These are phyloP conservation scores for Fusarium hostae DNA, from an alignment of 2,329 filamentous ascomycete species.

Conservation along the genomic window DNA sequence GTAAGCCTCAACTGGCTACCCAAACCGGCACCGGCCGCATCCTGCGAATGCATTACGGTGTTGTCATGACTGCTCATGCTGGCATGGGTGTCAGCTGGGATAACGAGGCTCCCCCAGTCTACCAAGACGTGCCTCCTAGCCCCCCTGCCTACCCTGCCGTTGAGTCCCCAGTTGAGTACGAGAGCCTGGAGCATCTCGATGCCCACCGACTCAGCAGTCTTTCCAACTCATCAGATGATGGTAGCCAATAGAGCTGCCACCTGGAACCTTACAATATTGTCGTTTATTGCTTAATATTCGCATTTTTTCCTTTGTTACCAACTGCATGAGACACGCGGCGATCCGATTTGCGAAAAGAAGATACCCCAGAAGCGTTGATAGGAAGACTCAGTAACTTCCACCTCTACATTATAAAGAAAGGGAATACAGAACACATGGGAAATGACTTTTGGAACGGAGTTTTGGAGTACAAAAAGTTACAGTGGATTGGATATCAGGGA, in stretches of 20 bases:
- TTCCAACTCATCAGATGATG: constrained; percentile 36
- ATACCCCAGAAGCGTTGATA: constrained; percentile 47
- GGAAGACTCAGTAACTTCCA: constrained; percentile 39
- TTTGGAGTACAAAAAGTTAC: constrained; percentile 30
- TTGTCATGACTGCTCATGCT: constrained; percentile 82
- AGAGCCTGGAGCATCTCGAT: constrained; percentile 51
- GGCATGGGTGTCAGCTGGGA: constrained; percentile 97
- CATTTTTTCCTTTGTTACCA: constrained; percentile 31
- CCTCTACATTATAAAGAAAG: constrained; percentile 38
- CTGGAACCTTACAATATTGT: background rate
- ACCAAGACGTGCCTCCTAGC: constrained; percentile 89
- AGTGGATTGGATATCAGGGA: constrained; percentile 21
- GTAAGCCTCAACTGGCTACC: constrained; percentile 74
- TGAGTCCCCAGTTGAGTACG: constrained; percentile 53
- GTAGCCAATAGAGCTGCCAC: constrained; percentile 22
- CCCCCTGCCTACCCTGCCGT: constrained; percentile 74
- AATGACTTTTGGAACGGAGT: constrained; percentile 28
- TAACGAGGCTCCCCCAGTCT: constrained; percentile 92
- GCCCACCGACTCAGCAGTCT: constrained; percentile 44
- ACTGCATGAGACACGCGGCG: constrained; percentile 44
- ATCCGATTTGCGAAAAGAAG: constrained; percentile 42
- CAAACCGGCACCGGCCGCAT: constrained; percentile 92
- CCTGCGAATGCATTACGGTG: constrained; percentile 88
- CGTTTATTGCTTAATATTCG: constrained; percentile 21
- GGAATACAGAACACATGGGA: constrained; percentile 43